Percentiles rank a stretch among this genome's conserved stretches.
Evolutionary conservation across 2,329 filamentous ascomycete species (phyloP).

Genomic region (Plectosphaerella plurivora): DNA sequence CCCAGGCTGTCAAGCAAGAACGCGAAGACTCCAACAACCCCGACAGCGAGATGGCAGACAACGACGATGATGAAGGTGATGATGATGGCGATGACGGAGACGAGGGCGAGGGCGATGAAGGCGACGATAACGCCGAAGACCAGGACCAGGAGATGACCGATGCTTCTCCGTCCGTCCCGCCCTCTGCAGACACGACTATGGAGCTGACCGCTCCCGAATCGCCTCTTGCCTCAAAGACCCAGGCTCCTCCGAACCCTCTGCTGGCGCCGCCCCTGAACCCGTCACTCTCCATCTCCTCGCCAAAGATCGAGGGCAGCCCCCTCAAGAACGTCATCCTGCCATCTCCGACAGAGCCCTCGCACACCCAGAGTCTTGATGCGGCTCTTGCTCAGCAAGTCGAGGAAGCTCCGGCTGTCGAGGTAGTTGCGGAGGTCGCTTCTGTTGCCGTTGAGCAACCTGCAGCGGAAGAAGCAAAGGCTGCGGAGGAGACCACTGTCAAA

Average conservation of each 20-base stretch:
- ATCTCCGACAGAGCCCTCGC: conserved; percentile 35
- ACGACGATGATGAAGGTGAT: conserved; percentile 41
- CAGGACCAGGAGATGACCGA: conserved; percentile 27
- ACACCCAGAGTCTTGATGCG: conserved; percentile 2
- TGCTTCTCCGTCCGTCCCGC: conserved; percentile 20
- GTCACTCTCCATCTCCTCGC: conserved; percentile 19
- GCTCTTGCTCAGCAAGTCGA: not conserved
- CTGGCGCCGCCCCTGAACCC: conserved; percentile 23
- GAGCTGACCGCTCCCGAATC: conserved; percentile 13
- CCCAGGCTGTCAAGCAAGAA: conserved; percentile 37
- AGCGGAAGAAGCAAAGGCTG: not conserved
- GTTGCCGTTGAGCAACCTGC: not conserved
- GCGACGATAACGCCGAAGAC: conserved; percentile 27
- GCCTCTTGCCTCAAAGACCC: conserved; percentile 1
- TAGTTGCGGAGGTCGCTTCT: not conserved
- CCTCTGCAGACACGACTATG: conserved; percentile 15
- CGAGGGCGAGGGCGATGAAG: conserved; percentile 40
- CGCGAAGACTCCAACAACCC: conserved; percentile 37
- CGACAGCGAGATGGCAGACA: conserved; percentile 51
- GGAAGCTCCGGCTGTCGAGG: not conserved
- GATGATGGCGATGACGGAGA: conserved; percentile 44
- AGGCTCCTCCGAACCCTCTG: conserved; percentile 21
- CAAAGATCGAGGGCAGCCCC: conserved; percentile 44
- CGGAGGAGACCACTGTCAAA: not conserved
- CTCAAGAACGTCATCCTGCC: conserved; percentile 46